Base-by-base conservation (phyloP, 352 stramenopile genomes). In the Ochromonadaceae sp. region DNA sequence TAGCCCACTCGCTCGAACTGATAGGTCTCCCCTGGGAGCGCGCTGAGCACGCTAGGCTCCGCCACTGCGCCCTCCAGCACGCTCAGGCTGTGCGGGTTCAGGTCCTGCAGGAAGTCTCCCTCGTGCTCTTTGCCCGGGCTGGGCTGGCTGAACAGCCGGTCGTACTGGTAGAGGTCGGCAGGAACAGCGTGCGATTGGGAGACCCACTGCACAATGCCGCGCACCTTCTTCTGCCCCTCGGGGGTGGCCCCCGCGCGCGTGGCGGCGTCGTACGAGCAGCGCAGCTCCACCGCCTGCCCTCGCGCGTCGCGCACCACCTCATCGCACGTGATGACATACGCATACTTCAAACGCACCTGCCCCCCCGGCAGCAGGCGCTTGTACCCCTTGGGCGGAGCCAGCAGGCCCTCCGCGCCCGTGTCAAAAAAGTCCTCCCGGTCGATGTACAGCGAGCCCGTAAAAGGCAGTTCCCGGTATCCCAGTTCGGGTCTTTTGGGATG, bases 1-100 rank as follows among this genome's bases (percentile, higher is more conserved):
- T 97, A 98, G 9, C 91, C 92, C 36, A 91, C 78, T 63, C 91
- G 78, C 70, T 97, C 91, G 74, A 98, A 96, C 78, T 98, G 92
- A 86, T 81, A 85, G n/a, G 74, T 82, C 10, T 72, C 60, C 34
- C 62, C 52, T 2, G 71, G 12, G 61, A 60, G 71, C 67, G 82
- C 71, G 12, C 43, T 42, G 28, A 56, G 62, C 28, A 86, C 73
- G 39, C 67, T 77, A 31, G 71, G 70, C 67, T 96, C 89, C 28
- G 96, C 74, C 17, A 88, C 72, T 14, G 82, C 86, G 41, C 79
- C 67, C 7, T 74, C 40, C 56, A 95, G 79, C 57, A 82, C 68
- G 42, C 77, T 66, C 28, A 83, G 59, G 5, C 74, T 83, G 35
- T 83, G 58, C 12, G 71, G 71, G 67, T 86, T 85, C 40, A 88